Base-by-base conservation (phyloP, 495 filamentous ascomycete species). In the Cercophora sp. region DNA sequence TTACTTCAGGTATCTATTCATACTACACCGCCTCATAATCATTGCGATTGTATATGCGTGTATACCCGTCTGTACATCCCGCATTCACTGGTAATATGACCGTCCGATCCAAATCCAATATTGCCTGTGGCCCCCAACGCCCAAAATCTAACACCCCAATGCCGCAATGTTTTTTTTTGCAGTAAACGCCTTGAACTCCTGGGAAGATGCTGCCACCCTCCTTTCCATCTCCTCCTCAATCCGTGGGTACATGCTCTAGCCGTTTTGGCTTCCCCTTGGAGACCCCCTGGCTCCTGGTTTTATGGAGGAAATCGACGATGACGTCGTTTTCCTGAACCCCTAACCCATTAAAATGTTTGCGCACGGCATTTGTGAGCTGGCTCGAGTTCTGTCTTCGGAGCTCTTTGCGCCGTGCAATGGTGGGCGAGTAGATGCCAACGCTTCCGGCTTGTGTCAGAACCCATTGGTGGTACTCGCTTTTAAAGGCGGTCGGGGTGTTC, bases 311-410 rank as follows among this genome's bases (percentile, higher is more conserved):
- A 57, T 89, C 84, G 16, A 91, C 89, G 48, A 95, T 87, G 26
- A 89, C 85, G 60, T 96, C 91, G 57, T 85, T 89, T 68, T 96
- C 91, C 47, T 83, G 84, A 10, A 96, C 80, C 8, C 86, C 88
- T 42, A 87, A 77, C 19, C 82, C 85, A 63, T 96, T 96, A 68
- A 96, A 96, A 66, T 96, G 88, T 71, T 91, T 95, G 52, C 91
- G 74, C 20, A 93, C 89, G 8, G 85, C 77, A 51, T 84, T 77
- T n/a, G 89, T 87, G 29, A 96, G 77, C 58, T 91, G 80, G 22
- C 91, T 84, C 62, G 88, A 87, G 60, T 78, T 78, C 62, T 92
- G 82, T 47, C 87, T 76, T 42, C 86, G 65, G 46, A 82, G 71
- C 25, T 80, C 75, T 62, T 78, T 81, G 47, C 71, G 73, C 47